Evolutionary conservation across 202 grass and related monocot species (phyloP).

Genomic region (Zoysia matrella): DNA sequence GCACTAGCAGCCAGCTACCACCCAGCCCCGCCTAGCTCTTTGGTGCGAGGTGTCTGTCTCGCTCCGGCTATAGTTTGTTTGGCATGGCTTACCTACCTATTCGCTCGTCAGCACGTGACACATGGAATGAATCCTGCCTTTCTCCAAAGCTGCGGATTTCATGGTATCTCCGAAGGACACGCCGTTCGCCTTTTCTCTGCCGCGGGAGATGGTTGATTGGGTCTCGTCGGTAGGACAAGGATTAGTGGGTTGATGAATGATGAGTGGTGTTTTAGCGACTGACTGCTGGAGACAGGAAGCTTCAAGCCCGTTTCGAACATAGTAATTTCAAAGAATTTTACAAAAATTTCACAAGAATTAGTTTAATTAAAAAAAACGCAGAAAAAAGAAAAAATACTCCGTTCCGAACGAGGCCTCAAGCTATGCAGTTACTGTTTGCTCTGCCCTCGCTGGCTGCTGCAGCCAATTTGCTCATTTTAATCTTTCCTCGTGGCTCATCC

Average conservation of each 20-base stretch:
- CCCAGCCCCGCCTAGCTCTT: too few relatives aligned
- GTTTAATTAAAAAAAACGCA: too few relatives aligned
- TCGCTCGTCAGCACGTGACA: neutral
- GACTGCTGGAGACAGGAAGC: too few relatives aligned
- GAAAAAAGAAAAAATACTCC: too few relatives aligned
- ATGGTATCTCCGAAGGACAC: conserved; percentile 5
- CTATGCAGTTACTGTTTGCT: neutral
- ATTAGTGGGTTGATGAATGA: neutral
- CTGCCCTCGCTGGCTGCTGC: neutral
- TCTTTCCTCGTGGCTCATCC: neutral
- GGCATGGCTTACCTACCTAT: too few relatives aligned
- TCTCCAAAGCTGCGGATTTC: neutral
- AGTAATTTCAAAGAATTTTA: too few relatives aligned
- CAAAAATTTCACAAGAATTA: too few relatives aligned
- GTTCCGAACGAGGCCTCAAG: neutral
- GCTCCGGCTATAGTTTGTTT: neutral
- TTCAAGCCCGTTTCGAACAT: too few relatives aligned
- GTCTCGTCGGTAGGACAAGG: neutral
- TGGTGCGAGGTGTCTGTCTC: conserved; percentile 16
- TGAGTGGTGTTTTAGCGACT: neutral
- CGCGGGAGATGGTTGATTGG: neutral
- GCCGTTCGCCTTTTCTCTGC: conserved; percentile 6
- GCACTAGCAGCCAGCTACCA: neutral
- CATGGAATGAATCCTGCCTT: neutral
- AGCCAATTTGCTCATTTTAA: neutral